Evolutionary conservation across 2,329 filamentous ascomycete genomes (phyloP).

Genomic region (Calonectria montana): DNA sequence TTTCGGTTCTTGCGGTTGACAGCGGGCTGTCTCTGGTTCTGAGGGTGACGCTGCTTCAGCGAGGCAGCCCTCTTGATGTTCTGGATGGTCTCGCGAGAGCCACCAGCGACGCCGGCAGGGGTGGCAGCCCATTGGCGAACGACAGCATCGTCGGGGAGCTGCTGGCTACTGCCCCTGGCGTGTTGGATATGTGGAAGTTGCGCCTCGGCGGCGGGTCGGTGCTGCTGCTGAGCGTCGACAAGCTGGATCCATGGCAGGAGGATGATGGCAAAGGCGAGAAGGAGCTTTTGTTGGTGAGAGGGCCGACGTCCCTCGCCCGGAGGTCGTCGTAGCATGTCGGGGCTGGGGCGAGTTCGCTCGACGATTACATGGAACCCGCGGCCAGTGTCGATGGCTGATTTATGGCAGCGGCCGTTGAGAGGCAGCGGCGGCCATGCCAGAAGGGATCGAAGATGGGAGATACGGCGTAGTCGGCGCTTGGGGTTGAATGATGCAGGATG

Average conservation of each 20-base stretch:
- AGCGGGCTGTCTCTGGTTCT: conserved; percentile 35
- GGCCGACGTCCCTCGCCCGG: conserved; percentile 66
- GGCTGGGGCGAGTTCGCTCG: conserved; percentile 19
- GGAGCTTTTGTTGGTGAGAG: conserved; percentile 57
- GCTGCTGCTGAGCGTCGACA: conserved; percentile 75
- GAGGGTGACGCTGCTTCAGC: conserved; percentile 40
- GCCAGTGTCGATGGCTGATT: conserved; percentile 11
- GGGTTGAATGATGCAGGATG: conserved; percentile 32
- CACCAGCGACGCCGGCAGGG: conserved; percentile 43
- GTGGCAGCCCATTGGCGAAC: conserved; percentile 47
- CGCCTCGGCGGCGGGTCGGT: conserved; percentile 47
- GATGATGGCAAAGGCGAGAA: conserved; percentile 68
- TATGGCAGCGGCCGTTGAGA: conserved; percentile 27
- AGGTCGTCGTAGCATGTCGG: conserved; percentile 72
- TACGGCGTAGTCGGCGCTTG: conserved; percentile 5
- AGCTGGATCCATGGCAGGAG: conserved; percentile 66
- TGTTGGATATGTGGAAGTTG: conserved; percentile 32
- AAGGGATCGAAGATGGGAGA: conserved; percentile 10
- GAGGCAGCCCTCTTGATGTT: conserved; percentile 40
- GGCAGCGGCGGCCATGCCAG: conserved; percentile 36
- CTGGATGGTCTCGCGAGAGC: conserved; percentile 43
- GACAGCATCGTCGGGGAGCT: conserved; percentile 42
- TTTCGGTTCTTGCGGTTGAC: conserved; percentile 48
- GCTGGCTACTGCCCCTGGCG: conserved; percentile 42
- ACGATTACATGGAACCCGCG: conserved; percentile 42